Percentiles rank a stretch among this genome's conserved stretches.
phyloP scores from a whole-genome alignment of 2,329 filamentous ascomycete species.

The Xylariaceae sp. region DNA sequence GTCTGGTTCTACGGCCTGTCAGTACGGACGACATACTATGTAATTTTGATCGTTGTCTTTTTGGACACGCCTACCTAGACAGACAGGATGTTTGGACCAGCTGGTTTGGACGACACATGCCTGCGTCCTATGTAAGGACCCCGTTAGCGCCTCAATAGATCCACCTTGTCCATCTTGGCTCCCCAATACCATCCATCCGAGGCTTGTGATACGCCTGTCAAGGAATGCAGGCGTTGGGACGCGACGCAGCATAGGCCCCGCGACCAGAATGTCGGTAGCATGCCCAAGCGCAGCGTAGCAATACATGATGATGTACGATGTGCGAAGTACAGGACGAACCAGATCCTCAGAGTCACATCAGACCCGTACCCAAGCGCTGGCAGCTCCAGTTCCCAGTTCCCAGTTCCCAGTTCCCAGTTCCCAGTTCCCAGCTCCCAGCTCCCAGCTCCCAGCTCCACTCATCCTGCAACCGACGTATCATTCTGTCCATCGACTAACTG shows the following conservation, averaged over 20 bases:
- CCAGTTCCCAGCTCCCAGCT: too few relatives aligned
- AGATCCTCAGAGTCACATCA: constrained; percentile 7
- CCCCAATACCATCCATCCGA: too few relatives aligned
- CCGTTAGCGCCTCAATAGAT: not conserved
- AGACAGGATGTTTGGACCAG: too few relatives aligned
- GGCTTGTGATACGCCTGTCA: constrained; percentile 13
- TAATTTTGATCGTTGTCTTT: too few relatives aligned
- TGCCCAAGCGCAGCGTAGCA: constrained; percentile 13
- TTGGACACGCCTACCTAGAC: too few relatives aligned
- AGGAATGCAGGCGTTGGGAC: constrained; percentile 13
- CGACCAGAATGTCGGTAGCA: constrained; percentile 23
- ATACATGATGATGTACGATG: constrained; percentile 1
- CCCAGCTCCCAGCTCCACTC: too few relatives aligned
- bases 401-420: not conserved
- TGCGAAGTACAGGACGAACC: constrained; percentile 8
- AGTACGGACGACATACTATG: too few relatives aligned
- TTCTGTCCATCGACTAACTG: too few relatives aligned
- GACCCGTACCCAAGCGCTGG: not conserved
- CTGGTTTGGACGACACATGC: too few relatives aligned
- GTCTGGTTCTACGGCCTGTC: too few relatives aligned
- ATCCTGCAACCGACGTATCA: too few relatives aligned
- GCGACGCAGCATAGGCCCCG: constrained; percentile 15
- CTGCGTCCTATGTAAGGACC: not conserved
- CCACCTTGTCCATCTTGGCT: not conserved
- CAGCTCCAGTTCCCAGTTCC: not conserved